Evolutionary conservation across 345 rosid genomes (phyloP).

Genomic region (Syzygium aqueum): DNA sequence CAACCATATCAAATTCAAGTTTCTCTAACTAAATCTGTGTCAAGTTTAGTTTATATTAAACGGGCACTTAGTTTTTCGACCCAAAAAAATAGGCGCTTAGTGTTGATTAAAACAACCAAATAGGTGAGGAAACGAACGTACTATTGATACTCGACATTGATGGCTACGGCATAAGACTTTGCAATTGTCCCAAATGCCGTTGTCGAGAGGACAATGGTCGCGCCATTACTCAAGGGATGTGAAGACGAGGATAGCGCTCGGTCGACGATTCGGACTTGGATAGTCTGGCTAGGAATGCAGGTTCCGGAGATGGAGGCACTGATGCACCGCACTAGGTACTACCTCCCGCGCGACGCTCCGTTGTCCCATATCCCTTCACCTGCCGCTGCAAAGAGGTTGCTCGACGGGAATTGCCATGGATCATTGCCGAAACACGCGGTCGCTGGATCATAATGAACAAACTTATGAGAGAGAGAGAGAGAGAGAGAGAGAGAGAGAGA

Average conservation of each 20-base stretch:
- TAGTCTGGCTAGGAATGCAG: constrained; percentile 14
- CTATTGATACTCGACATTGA: constrained; percentile 36
- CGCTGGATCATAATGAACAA: constrained; percentile 11
- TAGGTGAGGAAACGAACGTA: constrained; percentile 2
- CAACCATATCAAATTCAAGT: not conserved
- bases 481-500: not conserved
- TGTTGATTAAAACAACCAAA: not conserved
- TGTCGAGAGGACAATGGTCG: constrained; percentile 29
- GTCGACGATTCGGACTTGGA: constrained; percentile 13
- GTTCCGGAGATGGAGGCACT: constrained; percentile 12
- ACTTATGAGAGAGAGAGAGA: not conserved
- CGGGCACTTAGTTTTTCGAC: not conserved
- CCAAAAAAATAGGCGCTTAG: not conserved
- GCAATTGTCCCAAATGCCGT: constrained; percentile 29
- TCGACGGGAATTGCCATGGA: constrained; percentile 25
- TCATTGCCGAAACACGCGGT: constrained; percentile 33
- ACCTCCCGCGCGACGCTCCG: constrained; percentile 46
- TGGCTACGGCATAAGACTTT: constrained; percentile 2
- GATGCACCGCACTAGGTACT: constrained; percentile 36
- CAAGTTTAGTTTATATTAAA: not conserved
- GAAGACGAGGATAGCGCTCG: constrained; percentile 1
- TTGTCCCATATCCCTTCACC: constrained; percentile 52
- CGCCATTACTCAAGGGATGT: constrained; percentile 13
- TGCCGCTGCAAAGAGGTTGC: constrained; percentile 37
- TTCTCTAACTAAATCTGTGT: not conserved